These are phyloP conservation scores for Schizochytrium sp. DNA, from an alignment of 108 stramenopile species.

Conservation along the genomic window DNA sequence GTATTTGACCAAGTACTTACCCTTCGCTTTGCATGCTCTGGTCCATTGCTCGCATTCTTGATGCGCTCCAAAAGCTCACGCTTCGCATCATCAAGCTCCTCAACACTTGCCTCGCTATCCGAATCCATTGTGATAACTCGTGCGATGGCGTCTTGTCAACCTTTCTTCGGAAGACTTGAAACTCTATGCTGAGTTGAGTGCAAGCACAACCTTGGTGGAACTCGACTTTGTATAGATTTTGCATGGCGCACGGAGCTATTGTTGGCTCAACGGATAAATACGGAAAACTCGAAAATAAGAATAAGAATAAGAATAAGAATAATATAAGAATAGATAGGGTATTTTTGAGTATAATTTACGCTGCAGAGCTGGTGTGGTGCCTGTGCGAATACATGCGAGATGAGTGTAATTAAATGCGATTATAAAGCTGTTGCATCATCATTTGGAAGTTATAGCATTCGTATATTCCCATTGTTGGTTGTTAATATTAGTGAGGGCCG, in stretches of 20 bases:
- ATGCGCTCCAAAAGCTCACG: constrained; percentile 56
- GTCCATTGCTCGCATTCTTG: constrained; percentile 60
- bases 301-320: too few relatives aligned
- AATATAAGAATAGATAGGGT: too few relatives aligned
- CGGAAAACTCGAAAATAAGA: too few relatives aligned
- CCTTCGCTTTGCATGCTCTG: constrained; percentile 51
- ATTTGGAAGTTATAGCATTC: too few relatives aligned
- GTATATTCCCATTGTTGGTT: too few relatives aligned
- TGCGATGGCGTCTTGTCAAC: neutral
- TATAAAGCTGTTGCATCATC: too few relatives aligned
- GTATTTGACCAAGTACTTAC: neutral
- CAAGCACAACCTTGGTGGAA: neutral
- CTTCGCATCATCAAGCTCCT: constrained; percentile 53
- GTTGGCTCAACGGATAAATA: neutral
- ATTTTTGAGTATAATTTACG: too few relatives aligned
- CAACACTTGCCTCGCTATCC: constrained; percentile 35
- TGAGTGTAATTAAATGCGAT: too few relatives aligned
- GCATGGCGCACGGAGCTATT: constrained; percentile 25
- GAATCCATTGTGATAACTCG: neutral
- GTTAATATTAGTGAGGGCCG: too few relatives aligned
- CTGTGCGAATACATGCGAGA: too few relatives aligned
- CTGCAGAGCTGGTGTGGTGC: too few relatives aligned
- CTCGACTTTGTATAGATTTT: neutral
- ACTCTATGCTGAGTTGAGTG: neutral
- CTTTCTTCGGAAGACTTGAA: neutral